Conservation (phyloP, 768 basidiomycete genomes). For the Tylopilus vinaceipallidus region DNA sequence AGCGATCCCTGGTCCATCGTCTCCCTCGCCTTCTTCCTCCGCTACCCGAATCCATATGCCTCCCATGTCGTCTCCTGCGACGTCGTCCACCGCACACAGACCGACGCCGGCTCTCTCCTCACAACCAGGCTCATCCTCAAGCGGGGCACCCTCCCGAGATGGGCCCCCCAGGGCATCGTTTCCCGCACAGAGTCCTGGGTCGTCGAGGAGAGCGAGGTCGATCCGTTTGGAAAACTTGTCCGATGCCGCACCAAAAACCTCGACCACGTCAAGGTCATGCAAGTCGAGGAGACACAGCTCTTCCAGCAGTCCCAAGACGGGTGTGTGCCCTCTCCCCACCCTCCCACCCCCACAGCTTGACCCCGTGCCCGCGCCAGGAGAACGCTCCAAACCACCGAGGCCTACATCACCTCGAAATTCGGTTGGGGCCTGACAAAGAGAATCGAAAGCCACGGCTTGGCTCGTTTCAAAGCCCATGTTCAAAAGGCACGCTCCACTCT, state of each 20-base stretch:
- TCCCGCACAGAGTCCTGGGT: constrained; percentile 91
- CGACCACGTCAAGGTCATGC: constrained; percentile 93
- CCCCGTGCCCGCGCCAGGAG: constrained; percentile 42
- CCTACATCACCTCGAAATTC: constrained; percentile 81
- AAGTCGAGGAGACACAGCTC: constrained; percentile 79
- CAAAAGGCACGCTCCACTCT: constrained; percentile 59
- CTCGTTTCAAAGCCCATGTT: constrained; percentile 82
- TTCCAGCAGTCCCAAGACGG: constrained; percentile 69
- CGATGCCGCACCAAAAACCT: constrained; percentile 83
- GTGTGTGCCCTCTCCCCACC: constrained; percentile 41
- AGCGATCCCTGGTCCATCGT: constrained; percentile 96
- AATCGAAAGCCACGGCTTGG: constrained; percentile 84
- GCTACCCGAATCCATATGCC: constrained; percentile 95
- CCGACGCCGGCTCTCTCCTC: constrained; percentile 68
- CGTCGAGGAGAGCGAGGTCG: constrained; percentile 92
- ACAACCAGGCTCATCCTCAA: constrained; percentile 94
- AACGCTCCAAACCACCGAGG: constrained; percentile 85
- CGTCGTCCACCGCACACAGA: constrained; percentile 81
- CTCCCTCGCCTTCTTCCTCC: constrained; percentile 88
- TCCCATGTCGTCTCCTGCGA: constrained; percentile 94
- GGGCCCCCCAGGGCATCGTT: constrained; percentile 84
- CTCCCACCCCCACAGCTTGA: not conserved
- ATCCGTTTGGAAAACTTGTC: constrained; percentile 75
- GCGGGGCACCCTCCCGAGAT: constrained; percentile 84
- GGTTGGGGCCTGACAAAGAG: constrained; percentile 87